These are phyloP conservation scores for Brassica carinata DNA, from an alignment of 345 rosid species.

Conservation along the genomic window DNA sequence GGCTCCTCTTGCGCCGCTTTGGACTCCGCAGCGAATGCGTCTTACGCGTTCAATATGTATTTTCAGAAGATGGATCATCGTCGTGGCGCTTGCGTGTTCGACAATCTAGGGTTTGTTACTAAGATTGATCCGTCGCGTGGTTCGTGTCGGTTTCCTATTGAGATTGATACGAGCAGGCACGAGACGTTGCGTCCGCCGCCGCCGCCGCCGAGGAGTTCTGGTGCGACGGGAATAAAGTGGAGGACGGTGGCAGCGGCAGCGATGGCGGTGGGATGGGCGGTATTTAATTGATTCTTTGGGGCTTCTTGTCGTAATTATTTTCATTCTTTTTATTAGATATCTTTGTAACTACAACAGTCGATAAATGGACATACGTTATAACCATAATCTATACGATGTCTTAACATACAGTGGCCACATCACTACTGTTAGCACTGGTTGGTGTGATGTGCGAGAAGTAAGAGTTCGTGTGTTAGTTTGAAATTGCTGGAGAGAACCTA, in stretches of 20 bases:
- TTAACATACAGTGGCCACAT: background rate
- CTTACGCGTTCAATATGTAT: slow-evolving; percentile 77
- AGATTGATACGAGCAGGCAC: slow-evolving; percentile 57
- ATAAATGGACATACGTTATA: background rate
- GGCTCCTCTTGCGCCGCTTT: slow-evolving; percentile 60
- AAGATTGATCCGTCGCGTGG: slow-evolving; percentile 57
- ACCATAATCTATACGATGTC: no score
- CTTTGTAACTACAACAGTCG: background rate
- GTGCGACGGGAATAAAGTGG: background rate
- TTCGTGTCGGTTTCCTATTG: slow-evolving; percentile 60
- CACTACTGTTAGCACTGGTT: background rate
- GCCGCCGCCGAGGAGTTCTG: slow-evolving; percentile 32
- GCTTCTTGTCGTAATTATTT: background rate
- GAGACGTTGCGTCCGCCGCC: slow-evolving; percentile 7
- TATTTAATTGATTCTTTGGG: slow-evolving; percentile 1
- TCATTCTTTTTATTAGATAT: background rate
- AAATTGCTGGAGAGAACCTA: background rate
- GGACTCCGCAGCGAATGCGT: slow-evolving; percentile 54
- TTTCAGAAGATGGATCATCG: slow-evolving; percentile 72
- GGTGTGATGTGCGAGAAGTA: background rate
- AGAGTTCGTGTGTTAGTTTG: background rate
- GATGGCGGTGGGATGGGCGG: background rate
- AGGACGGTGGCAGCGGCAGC: background rate
- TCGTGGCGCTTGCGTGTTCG: slow-evolving; percentile 53
- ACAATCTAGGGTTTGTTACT: slow-evolving; percentile 42